These are phyloP conservation scores for Pelargonium cotyledonis DNA, from an alignment of 441 rosid species.

Conservation along the genomic window DNA sequence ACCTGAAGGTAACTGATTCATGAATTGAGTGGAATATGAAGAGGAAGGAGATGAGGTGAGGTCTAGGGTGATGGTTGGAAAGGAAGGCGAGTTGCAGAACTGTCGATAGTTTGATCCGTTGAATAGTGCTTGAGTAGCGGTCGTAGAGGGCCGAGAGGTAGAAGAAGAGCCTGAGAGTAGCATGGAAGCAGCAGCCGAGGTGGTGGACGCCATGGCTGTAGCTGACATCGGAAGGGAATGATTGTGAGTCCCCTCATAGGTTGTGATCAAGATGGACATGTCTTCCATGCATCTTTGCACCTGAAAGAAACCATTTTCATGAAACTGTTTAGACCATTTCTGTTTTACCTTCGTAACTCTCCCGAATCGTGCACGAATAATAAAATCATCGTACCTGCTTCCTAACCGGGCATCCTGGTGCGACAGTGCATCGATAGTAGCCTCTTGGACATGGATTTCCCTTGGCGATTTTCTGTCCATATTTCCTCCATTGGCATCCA, in stretches of 20 bases:
- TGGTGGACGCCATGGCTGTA: conserved; percentile 84
- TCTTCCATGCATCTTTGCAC: conserved; percentile 94
- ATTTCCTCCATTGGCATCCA: conserved; percentile 6
- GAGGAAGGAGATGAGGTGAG: conserved; percentile 35
- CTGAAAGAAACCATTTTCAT: conserved; percentile 23
- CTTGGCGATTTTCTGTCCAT: neutral
- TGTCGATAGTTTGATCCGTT: conserved; percentile 31
- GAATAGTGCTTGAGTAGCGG: conserved; percentile 26
- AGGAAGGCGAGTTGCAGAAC: conserved; percentile 25
- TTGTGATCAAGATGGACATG: conserved; percentile 90
- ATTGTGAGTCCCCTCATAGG: conserved; percentile 93
- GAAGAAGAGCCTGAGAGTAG: conserved; percentile 55
- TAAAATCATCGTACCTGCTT: neutral
- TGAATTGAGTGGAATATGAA: conserved; percentile 30
- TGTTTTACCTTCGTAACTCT: too few species aligned
- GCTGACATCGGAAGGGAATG: conserved; percentile 93
- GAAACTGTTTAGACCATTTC: too few species aligned
- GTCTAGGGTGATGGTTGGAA: conserved; percentile 76
- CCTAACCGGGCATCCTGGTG: neutral
- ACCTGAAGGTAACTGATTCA: conserved; percentile 32
- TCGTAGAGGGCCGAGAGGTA: conserved; percentile 27
- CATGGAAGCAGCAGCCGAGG: conserved; percentile 72
- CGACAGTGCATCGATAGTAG: neutral
- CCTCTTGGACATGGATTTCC: neutral
- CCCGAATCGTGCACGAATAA: neutral